These are phyloP conservation scores for Solanum hybrid DNA, from an alignment of 305 asterid species.

Conservation along the genomic window DNA sequence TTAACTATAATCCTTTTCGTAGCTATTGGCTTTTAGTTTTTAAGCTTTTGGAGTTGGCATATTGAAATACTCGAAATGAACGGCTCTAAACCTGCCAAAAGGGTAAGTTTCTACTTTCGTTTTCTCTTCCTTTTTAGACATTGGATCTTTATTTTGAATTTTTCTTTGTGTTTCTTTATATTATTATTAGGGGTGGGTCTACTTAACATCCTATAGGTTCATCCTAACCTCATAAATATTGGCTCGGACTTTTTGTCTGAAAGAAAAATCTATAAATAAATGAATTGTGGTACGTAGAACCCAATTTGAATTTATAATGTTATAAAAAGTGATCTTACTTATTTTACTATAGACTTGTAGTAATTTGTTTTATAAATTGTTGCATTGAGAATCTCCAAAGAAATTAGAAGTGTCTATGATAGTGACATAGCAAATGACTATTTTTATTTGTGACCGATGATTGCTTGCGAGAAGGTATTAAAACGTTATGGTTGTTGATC, in stretches of 20 bases:
- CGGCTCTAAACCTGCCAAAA: neutral
- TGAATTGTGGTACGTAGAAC: neutral
- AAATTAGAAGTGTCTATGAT: neutral
- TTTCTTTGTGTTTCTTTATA: neutral
- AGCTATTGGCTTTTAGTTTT: neutral
- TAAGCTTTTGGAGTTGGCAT: neutral
- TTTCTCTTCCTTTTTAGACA: neutral
- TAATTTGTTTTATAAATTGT: neutral
- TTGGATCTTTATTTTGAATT: neutral
- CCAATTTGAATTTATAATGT: neutral
- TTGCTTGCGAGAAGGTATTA: neutral
- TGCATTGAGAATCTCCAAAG: neutral
- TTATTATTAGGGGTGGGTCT: neutral
- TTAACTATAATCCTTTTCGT: neutral
- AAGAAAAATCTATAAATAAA: neutral
- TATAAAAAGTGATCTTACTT: neutral
- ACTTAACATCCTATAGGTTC: neutral
- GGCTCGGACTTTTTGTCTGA: neutral
- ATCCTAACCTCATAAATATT: neutral
- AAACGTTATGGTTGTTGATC: neutral
- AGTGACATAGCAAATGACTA: neutral
- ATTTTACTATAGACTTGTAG: neutral
- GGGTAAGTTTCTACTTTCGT: neutral
- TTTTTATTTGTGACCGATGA: no score
- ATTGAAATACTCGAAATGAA: neutral